Evolutionary conservation across 306 rosid species (phyloP).

Genomic region (Luffa acutangula): DNA sequence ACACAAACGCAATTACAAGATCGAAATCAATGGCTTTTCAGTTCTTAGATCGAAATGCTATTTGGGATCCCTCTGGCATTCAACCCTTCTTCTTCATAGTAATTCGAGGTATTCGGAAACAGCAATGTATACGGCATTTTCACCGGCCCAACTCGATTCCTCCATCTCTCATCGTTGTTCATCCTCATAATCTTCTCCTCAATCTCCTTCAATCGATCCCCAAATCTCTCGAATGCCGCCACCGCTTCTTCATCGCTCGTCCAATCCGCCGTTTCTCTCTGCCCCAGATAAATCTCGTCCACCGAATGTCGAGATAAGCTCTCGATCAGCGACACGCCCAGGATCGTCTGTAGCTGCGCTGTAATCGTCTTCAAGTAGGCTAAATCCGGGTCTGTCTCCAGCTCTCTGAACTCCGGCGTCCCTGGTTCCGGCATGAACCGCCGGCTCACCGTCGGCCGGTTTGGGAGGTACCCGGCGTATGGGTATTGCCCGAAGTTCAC

Average conservation of each 20-base stretch:
- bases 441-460: slow-evolving; percentile 90
- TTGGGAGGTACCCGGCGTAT: slow-evolving; percentile 87
- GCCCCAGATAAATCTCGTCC: slow-evolving; percentile 88
- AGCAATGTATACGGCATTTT: slow-evolving; percentile 67
- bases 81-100: slow-evolving; percentile 59
- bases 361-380: slow-evolving; percentile 84
- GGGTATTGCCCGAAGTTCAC: slow-evolving; percentile 93
- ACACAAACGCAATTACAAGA: neutral
- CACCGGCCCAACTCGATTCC: slow-evolving; percentile 70
- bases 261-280: slow-evolving; percentile 54
- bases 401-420: slow-evolving; percentile 59
- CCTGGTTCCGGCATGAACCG: slow-evolving; percentile 95
- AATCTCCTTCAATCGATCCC: slow-evolving; percentile 36
- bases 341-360: slow-evolving; percentile 75
- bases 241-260: slow-evolving; percentile 44
- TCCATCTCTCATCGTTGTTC: slow-evolving; percentile 47
- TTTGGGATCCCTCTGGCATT: slow-evolving; percentile 93
- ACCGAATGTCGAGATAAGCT: slow-evolving; percentile 69
- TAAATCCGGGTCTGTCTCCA: slow-evolving; percentile 44
- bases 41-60: slow-evolving; percentile 59
- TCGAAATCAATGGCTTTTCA: neutral
- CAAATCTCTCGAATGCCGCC: slow-evolving; percentile 53
- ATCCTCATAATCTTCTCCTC: slow-evolving; percentile 42
- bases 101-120: slow-evolving; percentile 68
- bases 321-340: slow-evolving; percentile 81